These are phyloP conservation scores for Suillus paluster DNA, from an alignment of 768 basidiomycete species.

Conservation along the genomic window DNA sequence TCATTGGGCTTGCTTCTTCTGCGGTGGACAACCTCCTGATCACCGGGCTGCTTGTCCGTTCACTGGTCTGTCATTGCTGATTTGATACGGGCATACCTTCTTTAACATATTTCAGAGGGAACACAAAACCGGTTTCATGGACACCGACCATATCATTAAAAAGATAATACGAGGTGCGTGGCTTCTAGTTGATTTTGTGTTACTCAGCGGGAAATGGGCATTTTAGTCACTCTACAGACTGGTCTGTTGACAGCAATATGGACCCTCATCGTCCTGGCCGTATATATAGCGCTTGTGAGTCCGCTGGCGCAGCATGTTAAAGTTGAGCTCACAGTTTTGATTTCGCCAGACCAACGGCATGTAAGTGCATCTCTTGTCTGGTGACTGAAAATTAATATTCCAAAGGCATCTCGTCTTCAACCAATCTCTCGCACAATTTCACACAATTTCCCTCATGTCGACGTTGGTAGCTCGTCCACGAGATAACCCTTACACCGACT, in stretches of 20 bases:
- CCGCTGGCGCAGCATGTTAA: no score
- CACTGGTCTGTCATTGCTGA: slow-evolving; percentile 39
- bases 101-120: slow-evolving; percentile 31
- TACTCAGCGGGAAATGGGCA: not conserved
- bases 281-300: slow-evolving; percentile 30
- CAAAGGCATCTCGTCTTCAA: slow-evolving; percentile 35
- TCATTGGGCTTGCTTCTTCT: slow-evolving; percentile 49
- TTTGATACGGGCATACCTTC: not conserved
- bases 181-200: not conserved
- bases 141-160: slow-evolving; percentile 43
- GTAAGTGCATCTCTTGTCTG: slow-evolving; percentile 7
- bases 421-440: slow-evolving; percentile 38
- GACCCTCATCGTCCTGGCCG: slow-evolving; percentile 36
- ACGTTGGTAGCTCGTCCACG: slow-evolving; percentile 36
- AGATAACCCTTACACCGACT: slow-evolving; percentile 19
- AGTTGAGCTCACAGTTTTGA: slow-evolving; percentile 9
- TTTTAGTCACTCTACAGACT: slow-evolving; percentile 44
- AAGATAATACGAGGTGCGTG: slow-evolving; percentile 38
- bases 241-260: slow-evolving; percentile 43
- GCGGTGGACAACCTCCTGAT: slow-evolving; percentile 53
- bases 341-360: slow-evolving; percentile 25
- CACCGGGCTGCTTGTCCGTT: slow-evolving; percentile 44
- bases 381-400: not conserved
- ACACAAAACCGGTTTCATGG: slow-evolving; percentile 39
- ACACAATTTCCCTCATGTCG: slow-evolving; percentile 40